These are phyloP conservation scores for Trebouxia sp. DNA, from an alignment of 139 green algal species.

Conservation along the genomic window DNA sequence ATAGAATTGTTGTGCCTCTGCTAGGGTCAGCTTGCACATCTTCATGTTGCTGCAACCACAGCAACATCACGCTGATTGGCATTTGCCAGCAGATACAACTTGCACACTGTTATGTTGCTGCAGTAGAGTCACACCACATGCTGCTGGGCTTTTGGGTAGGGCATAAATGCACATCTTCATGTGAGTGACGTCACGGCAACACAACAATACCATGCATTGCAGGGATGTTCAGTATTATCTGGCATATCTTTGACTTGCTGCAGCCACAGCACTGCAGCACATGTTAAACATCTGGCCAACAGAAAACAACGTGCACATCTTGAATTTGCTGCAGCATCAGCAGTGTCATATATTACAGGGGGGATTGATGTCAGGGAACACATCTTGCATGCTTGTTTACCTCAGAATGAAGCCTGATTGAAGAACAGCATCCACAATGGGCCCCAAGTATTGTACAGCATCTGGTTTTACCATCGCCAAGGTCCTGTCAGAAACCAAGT, in stretches of 20 bases:
- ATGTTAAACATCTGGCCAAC: background rate
- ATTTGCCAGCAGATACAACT: background rate
- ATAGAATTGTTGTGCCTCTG: constrained; percentile 73
- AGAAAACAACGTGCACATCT: background rate
- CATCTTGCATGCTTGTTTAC: background rate
- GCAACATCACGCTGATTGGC: background rate
- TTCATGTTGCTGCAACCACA: constrained; percentile 52
- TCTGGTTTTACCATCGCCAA: constrained; percentile 84
- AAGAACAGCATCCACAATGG: constrained; percentile 72
- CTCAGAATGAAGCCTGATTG: constrained; percentile 58
- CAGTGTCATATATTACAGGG: no score
- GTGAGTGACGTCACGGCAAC: no score
- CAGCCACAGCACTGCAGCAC: background rate
- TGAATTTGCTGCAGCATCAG: background rate
- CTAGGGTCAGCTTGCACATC: constrained; percentile 53
- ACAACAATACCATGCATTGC: no score
- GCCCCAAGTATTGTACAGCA: constrained; percentile 66
- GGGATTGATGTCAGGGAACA: background rate
- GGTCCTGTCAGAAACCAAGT: no score
- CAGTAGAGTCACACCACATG: no score
- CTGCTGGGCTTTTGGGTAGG: no score
- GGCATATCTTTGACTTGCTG: no score
- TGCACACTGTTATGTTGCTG: background rate
- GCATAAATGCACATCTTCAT: no score
- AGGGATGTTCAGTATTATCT: no score